Percentiles rank a stretch among this genome's conserved stretches.
Evolutionary conservation across 805 yeast species (phyloP).

Genomic region (Candida maesae): DNA sequence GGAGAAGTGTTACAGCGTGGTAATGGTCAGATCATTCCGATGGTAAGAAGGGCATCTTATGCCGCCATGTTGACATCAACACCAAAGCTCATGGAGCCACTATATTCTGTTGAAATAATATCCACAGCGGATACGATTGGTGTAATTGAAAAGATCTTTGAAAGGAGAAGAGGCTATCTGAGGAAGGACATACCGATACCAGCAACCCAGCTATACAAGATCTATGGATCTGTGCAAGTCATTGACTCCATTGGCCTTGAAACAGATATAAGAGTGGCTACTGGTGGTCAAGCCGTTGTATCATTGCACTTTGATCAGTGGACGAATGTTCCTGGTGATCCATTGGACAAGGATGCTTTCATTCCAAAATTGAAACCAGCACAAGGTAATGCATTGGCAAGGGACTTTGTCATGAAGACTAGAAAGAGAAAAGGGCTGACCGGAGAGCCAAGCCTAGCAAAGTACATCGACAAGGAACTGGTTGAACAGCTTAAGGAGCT

Average conservation of each 20-base stretch:
- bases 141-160: conserved; percentile 47
- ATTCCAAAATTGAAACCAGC: conserved; percentile 78
- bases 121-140: conserved; percentile 47
- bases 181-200: conserved; percentile 49
- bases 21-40: conserved; percentile 73
- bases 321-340: conserved; percentile 88
- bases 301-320: conserved; percentile 64
- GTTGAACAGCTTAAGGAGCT: conserved; percentile 48
- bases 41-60: conserved; percentile 80
- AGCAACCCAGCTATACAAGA: conserved; percentile 64
- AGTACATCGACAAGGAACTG: conserved; percentile 62
- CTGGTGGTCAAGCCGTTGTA: conserved; percentile 77
- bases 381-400: conserved; percentile 60
- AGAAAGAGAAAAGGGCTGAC: conserved; percentile 82
- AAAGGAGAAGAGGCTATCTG: conserved; percentile 67
- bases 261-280: conserved; percentile 72
- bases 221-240: conserved; percentile 72
- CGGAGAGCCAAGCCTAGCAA: conserved; percentile 63
- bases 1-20: conserved; percentile 45
- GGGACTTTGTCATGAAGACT: conserved; percentile 88
- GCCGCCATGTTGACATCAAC: conserved; percentile 72
- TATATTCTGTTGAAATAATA: conserved; percentile 55
- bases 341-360: conserved; percentile 60
- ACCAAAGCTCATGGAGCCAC: conserved; percentile 81
- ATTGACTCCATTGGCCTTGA: conserved; percentile 90